A percentile compares a stretch with the other conserved stretches of the same genome.
Evolutionary conservation across 208 protist genomes (phyloP).

Genomic region (Trypanosoma caninum): DNA sequence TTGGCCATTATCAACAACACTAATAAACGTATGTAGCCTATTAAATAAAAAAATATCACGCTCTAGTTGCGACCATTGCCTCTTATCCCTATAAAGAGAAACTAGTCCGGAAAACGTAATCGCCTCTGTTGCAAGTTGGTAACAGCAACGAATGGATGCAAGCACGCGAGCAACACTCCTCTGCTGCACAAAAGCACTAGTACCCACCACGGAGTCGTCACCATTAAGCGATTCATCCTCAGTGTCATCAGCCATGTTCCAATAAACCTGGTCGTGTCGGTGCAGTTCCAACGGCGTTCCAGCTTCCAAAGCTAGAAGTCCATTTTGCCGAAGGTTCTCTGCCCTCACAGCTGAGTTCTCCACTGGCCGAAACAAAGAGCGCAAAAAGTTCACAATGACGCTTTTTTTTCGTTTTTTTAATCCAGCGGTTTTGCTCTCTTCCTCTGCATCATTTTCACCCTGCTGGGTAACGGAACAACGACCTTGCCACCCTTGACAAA

Average conservation of each 20-base stretch:
- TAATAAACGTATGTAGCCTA: slow-evolving; percentile 49
- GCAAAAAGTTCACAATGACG: slow-evolving; percentile 58
- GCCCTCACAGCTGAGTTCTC: slow-evolving; percentile 60
- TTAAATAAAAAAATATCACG: slow-evolving; percentile 44
- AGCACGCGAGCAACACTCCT: slow-evolving; percentile 51
- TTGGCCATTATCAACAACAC: slow-evolving; percentile 2
- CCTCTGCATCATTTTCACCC: slow-evolving; percentile 14
- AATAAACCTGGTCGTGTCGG: slow-evolving; percentile 30
- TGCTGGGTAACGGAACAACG: slow-evolving; percentile 34
- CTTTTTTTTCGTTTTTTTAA: slow-evolving; percentile 33
- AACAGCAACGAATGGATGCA: slow-evolving; percentile 43
- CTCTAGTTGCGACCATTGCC: slow-evolving; percentile 38
- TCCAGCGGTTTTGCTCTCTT: not conserved
- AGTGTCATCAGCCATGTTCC: slow-evolving; percentile 7
- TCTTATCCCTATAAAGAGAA: slow-evolving; percentile 29
- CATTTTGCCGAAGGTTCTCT: slow-evolving; percentile 56
- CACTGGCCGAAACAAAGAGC: slow-evolving; percentile 50
- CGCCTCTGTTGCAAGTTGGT: slow-evolving; percentile 50
- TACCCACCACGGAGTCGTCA: slow-evolving; percentile 15
- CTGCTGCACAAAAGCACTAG: slow-evolving; percentile 38
- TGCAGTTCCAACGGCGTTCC: slow-evolving; percentile 40
- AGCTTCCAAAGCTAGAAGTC: slow-evolving; percentile 53
- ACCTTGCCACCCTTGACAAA: slow-evolving; percentile 60
- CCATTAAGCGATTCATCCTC: not conserved
- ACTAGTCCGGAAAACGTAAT: slow-evolving; percentile 55